These are phyloP conservation scores for Quercus lobata DNA, from an alignment of 331 rosid species.

Conservation along the genomic window DNA sequence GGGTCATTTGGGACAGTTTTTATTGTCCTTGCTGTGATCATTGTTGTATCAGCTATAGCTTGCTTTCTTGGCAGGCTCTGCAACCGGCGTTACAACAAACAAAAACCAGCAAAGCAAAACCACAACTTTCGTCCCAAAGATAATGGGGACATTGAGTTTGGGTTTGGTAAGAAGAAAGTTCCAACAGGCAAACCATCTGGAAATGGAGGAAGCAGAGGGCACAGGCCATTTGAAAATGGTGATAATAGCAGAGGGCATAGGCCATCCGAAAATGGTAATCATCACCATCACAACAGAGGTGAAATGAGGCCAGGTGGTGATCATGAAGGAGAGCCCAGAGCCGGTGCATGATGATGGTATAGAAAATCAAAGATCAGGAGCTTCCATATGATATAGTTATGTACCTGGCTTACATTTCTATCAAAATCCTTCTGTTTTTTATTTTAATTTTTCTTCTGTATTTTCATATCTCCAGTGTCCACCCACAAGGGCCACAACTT, in stretches of 20 bases:
- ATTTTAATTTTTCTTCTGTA: conserved; percentile 14
- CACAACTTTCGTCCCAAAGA: conserved; percentile 38
- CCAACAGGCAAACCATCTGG: conserved; percentile 25
- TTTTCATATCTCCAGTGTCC: conserved; percentile 11
- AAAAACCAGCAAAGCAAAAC: conserved; percentile 28
- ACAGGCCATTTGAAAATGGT: conserved; percentile 26
- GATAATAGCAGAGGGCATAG: conserved; percentile 35
- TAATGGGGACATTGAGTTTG: conserved; percentile 54
- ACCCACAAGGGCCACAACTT: conserved; percentile 18
- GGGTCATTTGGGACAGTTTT: conserved; percentile 86
- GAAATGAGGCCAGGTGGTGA: conserved; percentile 29
- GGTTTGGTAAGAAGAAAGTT: conserved; percentile 47
- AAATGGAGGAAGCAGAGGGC: conserved; percentile 36
- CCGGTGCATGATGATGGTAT: conserved; percentile 28
- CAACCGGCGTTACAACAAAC: conserved; percentile 33
- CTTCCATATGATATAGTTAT: neutral
- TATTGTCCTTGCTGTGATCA: conserved; percentile 72
- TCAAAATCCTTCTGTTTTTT: neutral
- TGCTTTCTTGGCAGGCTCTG: conserved; percentile 82
- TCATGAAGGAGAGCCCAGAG: conserved; percentile 34
- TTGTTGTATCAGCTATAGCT: conserved; percentile 63
- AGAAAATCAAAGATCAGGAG: neutral
- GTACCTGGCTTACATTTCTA: conserved; percentile 4
- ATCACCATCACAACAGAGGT: conserved; percentile 19
- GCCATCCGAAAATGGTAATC: conserved; percentile 24